phyloP scores from a whole-genome alignment of 164 flowering plant species.

The Saururus chinensis region DNA sequence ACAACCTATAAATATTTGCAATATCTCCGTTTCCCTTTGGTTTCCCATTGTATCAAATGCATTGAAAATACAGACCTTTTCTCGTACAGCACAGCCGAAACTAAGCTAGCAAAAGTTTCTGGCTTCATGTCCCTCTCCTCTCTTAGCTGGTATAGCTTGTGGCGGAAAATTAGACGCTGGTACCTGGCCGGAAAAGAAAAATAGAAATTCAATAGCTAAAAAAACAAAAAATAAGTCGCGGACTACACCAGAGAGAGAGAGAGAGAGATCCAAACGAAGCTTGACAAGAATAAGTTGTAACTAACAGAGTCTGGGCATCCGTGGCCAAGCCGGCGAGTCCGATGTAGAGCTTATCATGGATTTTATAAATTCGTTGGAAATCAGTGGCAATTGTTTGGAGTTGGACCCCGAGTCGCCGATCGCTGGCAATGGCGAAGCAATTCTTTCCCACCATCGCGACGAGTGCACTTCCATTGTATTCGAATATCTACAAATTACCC shows the following conservation, averaged over 20 bases:
- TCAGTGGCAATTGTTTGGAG: constrained; percentile 94
- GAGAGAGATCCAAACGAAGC: neutral
- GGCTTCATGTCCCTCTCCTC: constrained; percentile 98
- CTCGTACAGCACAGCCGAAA: constrained; percentile 88
- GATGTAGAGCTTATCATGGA: constrained; percentile 66
- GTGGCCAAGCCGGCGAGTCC: constrained; percentile 91
- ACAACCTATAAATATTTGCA: neutral
- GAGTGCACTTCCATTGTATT: constrained; percentile 94
- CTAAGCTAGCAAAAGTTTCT: constrained; percentile 88
- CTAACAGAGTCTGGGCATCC: constrained; percentile 85
- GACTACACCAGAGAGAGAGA: neutral
- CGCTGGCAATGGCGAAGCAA: constrained; percentile 93
- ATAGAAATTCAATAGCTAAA: no score
- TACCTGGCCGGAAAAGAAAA: constrained; percentile 29
- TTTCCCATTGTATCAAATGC: no score
- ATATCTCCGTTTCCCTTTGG: no score
- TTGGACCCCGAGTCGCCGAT: constrained; percentile 89
- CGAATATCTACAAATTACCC: constrained; percentile 84
- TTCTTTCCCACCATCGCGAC: constrained; percentile 98
- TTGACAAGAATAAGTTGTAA: neutral
- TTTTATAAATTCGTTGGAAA: constrained; percentile 59
- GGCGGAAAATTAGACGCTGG: constrained; percentile 80
- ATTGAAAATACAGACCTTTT: constrained; percentile 44
- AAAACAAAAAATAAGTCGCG: no score
- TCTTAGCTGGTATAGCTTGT: constrained; percentile 79